These are phyloP conservation scores for Penicillium waksmanii DNA, from an alignment of 495 filamentous ascomycete species.

Conservation along the genomic window DNA sequence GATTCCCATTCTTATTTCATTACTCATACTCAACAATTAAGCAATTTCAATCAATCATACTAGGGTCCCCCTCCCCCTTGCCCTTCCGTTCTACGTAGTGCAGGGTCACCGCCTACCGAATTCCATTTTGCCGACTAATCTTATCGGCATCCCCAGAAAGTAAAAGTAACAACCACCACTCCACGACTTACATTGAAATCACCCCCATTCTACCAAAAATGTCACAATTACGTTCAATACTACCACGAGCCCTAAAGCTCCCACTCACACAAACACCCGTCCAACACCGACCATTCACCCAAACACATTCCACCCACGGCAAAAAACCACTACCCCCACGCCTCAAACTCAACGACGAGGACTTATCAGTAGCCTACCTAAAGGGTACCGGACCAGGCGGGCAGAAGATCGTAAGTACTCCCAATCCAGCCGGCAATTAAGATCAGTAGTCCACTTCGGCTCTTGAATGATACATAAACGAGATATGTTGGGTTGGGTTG, in stretches of 20 bases:
- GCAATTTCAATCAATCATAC: not conserved
- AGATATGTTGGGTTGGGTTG: not conserved
- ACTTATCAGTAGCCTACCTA: conserved; percentile 82
- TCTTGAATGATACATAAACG: not conserved
- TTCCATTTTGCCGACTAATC: not conserved
- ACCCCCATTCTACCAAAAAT: not conserved
- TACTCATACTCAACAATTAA: too few species aligned
- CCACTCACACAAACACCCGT: not conserved
- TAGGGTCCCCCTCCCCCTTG: not conserved
- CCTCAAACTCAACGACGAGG: conserved; percentile 71
- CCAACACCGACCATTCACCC: conserved; percentile 29
- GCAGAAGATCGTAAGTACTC: conserved; percentile 74
- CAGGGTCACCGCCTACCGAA: not conserved
- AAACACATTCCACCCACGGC: conserved; percentile 21
- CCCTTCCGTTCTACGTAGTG: not conserved
- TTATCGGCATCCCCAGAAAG: not conserved
- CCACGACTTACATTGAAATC: not conserved
- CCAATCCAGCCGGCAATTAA: not conserved
- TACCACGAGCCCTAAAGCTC: not conserved
- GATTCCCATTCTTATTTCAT: too few species aligned
- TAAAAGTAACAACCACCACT: not conserved
- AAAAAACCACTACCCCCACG: conserved; percentile 73
- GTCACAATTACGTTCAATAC: not conserved
- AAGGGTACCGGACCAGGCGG: conserved; percentile 93
- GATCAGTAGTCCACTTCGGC: not conserved